These are phyloP conservation scores for Clonostachys rosea DNA, from an alignment of 2,329 filamentous ascomycete species.

Conservation along the genomic window DNA sequence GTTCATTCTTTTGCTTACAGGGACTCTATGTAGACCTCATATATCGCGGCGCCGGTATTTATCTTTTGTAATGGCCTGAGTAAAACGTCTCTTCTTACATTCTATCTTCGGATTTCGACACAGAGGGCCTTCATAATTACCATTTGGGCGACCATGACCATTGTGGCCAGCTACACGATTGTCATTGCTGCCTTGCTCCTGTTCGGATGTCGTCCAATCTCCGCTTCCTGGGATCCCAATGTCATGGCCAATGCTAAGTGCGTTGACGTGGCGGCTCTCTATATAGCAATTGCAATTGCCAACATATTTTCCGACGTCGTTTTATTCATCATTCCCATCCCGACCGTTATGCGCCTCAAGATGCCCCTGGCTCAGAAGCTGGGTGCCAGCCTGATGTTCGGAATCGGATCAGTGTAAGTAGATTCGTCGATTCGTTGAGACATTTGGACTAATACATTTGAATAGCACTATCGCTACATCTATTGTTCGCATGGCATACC, in stretches of 20 bases:
- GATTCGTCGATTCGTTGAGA: no score
- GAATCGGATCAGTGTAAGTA: constrained; percentile 27
- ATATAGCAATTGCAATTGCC: constrained; percentile 39
- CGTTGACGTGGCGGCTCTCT: constrained; percentile 37
- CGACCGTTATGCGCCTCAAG: constrained; percentile 28
- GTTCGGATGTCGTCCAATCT: constrained; percentile 28
- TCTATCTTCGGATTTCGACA: constrained; percentile 29
- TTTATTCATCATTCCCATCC: constrained; percentile 37
- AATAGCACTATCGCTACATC: constrained; percentile 25
- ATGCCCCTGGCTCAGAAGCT: constrained; percentile 40
- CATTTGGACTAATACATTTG: no score
- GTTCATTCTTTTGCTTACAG: no score
- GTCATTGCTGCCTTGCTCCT: constrained; percentile 25
- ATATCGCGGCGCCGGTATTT: no score
- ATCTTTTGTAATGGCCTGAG: no score
- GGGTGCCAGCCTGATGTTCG: constrained; percentile 35
- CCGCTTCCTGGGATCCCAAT: constrained; percentile 17
- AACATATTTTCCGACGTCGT: constrained; percentile 44
- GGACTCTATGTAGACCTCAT: no score
- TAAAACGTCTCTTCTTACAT: constrained; percentile 19
- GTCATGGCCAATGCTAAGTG: constrained; percentile 25
- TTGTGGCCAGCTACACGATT: constrained; percentile 22
- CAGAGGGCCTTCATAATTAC: constrained; percentile 21
- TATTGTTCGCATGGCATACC: constrained; percentile 16
- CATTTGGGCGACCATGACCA: constrained; percentile 17